Base-by-base conservation (phyloP, 768 basidiomycete species). In the Tricholoma hemisulphureum region DNA sequence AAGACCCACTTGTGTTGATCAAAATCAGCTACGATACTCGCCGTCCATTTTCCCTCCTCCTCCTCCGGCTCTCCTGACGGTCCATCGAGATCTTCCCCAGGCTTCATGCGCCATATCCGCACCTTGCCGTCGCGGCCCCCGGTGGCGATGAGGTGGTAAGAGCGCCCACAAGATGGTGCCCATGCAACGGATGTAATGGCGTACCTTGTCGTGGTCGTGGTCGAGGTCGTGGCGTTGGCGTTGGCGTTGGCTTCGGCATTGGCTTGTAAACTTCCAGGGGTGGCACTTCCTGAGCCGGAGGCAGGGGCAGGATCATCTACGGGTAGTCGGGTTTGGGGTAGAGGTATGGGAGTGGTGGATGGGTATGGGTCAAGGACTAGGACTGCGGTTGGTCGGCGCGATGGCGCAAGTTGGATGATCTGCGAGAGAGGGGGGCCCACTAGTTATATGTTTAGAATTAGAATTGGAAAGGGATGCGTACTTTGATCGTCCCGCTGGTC, bases 161-260 rank as follows among this genome's bases (percentile, higher is more conserved):
- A 91, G 24, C 97, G 82, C 6, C 96, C 97, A 58, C 93, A 96
- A 0, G 89, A 89, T 0, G 97, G 92, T 0, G 96, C 94, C 95
- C 95, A 99, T 14, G 94, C 79, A 32, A 98, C 83, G 28, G 88
- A 87, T 0, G 89, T 91, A 51, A 96, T 83, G 2, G 95, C 83
- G 37, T 77, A 85, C 3, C 81, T 75, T 13, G 78, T 29, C 4
- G 53, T 28, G 0, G 26, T 54, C 10, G 53, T 13, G 1, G 39
- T 39, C 9, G 23, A 4, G 3, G 48, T 34, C 16, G 71, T 9
- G 79, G 73, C 5, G 58, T 56, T 43, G 69, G 53, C 63, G 59
- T 63, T 32, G 76, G 74, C 26, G 72, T 60, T 29, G 75, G 75
- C 28, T 68, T 55, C 21, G 61, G 58, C 18, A 68, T 34, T 32